phyloP scores from a whole-genome alignment of 169 alveolate species.

The Cyclospora cayetanensis region DNA sequence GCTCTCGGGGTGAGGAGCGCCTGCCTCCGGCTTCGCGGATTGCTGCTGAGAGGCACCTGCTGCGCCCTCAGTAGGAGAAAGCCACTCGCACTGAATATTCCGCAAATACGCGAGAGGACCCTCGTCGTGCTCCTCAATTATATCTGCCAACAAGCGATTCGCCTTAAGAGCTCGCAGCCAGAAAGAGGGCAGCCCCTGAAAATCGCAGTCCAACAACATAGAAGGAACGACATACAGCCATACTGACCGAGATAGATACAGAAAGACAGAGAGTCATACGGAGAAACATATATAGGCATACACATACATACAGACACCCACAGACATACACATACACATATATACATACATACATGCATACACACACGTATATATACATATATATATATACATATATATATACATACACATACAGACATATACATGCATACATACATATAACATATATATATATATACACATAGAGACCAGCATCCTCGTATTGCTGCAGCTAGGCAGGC shows the following conservation, averaged over 20 bases:
- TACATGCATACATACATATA: no score
- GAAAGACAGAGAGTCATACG: neutral
- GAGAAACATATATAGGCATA: neutral
- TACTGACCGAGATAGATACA: neutral
- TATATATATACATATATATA: no score
- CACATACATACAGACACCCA: neutral
- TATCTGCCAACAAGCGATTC: constrained; percentile 71
- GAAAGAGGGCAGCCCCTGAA: constrained; percentile 72
- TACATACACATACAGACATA: no score
- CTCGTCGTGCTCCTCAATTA: constrained; percentile 76
- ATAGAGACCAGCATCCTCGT: no score
- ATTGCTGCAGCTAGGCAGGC: no score
- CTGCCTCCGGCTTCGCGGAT: neutral
- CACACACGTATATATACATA: no score
- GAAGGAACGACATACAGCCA: neutral
- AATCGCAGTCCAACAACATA: neutral
- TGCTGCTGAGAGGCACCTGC: neutral
- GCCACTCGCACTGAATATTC: constrained; percentile 74
- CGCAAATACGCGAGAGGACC: constrained; percentile 70
- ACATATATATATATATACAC: no score
- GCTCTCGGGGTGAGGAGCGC: constrained; percentile 65
- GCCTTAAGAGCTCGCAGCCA: constrained; percentile 76
- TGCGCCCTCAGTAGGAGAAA: neutral
- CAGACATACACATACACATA: no score
- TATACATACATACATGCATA: no score